Percentiles rank a stretch among this genome's conserved stretches.
Conservation (phyloP, 1,284 basidiomycete species). For the Cryptococcus sp. region DNA sequence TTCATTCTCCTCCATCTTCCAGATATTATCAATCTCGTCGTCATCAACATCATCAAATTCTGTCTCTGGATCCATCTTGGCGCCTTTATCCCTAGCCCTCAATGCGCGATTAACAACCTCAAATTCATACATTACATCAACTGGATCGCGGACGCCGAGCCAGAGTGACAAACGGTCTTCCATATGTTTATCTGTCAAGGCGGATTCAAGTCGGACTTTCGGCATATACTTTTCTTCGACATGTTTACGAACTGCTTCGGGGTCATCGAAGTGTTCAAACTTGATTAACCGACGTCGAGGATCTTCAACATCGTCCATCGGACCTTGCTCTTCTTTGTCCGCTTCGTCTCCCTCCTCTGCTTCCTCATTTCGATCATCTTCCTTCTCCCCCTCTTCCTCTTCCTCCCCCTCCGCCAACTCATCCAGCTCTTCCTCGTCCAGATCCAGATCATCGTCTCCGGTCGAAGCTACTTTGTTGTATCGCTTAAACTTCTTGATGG, state of each 20-base stretch:
- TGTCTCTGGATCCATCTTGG: conserved; percentile 29
- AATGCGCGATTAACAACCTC: conserved; percentile 55
- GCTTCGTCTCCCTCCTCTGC: conserved; percentile 3
- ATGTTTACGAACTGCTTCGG: conserved; percentile 23
- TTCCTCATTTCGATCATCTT: conserved; percentile 54
- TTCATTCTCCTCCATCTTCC: conserved; percentile 75
- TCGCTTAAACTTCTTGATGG: conserved; percentile 11
- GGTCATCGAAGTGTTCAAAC: conserved; percentile 33
- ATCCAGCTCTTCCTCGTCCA: conserved; percentile 12
- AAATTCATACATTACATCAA: conserved; percentile 37
- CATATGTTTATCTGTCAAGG: conserved; percentile 6
- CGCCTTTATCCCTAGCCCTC: conserved; percentile 26
- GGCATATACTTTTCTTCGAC: conserved; percentile 30
- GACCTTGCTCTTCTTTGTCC: conserved; percentile 7
- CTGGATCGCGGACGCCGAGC: conserved; percentile 32
- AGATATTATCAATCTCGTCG: conserved; percentile 80
- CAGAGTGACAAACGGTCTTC: conserved; percentile 27
- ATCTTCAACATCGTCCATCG: conserved; percentile 2
- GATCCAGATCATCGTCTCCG: conserved; percentile 50
- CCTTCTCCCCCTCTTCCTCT: conserved; percentile 8
- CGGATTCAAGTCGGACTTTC: conserved; percentile 10
- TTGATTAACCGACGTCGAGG: neutral
- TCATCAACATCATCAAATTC: conserved; percentile 75
- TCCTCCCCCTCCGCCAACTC: conserved; percentile 11
- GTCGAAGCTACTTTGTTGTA: conserved; percentile 8